Base-by-base conservation (phyloP, 169 alveolate genomes). In the Cryptosporidium ubiquitum region DNA sequence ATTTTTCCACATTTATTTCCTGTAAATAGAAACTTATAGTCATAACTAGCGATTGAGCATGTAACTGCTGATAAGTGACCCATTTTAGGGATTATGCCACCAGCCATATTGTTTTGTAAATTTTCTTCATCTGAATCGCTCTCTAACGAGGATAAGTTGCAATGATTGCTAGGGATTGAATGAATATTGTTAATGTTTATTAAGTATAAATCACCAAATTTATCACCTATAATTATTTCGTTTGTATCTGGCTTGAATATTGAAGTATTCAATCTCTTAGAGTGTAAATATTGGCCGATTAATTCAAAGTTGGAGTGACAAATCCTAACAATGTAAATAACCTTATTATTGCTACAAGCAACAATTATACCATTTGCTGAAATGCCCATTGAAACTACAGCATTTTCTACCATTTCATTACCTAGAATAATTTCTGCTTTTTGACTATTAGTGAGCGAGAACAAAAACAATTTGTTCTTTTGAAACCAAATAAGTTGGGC, bases 21-120 rank as follows among this genome's bases (percentile, higher is more conserved):
- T 0, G 66, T 66, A 79, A 61, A 79, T 20, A 79, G 26, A 47
- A 18, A 20, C 23, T 79, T 61, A 12, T 6, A 40, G 44, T 40
- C 37, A 1, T 23, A 0, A 14, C 89, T 64, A 10, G 16, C 16
- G 10, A 61, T 23, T 40, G 89, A 58, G 37, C 73, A 79, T 26
- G 89, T 79, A 42, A 79, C 37, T n/a, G 68, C 61, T 26, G 89
- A 79, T 61, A 79, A 29, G 35, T 79, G 89, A 26, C 89, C 89
- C 20, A 47, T 61, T 49, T 61, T 79, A 1, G 89, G 89, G 23
- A 40, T 58, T 29, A 61, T 23, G 7, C 29, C 37, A 64, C 10
- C 49, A 31, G 0, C 9, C 71, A 64, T 20, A 16, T 35, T 31
- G 18, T 9, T 79, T 26, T 20, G 60, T 20, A 16, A 6, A 60